phyloP scores from a whole-genome alignment of 306 rosid species.

The Corylus avellana region DNA sequence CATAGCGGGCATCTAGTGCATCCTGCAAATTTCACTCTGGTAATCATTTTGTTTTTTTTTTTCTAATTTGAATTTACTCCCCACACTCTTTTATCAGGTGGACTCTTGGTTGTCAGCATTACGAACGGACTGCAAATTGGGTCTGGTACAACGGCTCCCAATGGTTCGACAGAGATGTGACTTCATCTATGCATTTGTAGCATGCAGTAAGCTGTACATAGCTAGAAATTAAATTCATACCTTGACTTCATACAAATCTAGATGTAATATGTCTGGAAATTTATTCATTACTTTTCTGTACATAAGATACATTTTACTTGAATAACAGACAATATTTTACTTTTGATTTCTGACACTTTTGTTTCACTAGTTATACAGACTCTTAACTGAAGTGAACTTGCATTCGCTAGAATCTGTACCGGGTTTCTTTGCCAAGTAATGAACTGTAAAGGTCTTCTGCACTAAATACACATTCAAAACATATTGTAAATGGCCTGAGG shows the following conservation, averaged over 20 bases:
- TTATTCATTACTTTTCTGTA: constrained; percentile 24
- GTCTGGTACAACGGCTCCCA: constrained; percentile 35
- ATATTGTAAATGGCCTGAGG: background rate
- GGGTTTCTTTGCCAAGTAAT: background rate
- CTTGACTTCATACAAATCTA: constrained; percentile 23
- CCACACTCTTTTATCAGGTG: constrained; percentile 49
- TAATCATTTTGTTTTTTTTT: background rate
- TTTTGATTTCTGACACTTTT: constrained; percentile 22
- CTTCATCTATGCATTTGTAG: constrained; percentile 16
- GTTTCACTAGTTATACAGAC: background rate
- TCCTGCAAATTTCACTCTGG: background rate
- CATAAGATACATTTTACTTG: constrained; percentile 23
- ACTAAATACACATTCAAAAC: background rate
- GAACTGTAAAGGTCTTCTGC: background rate
- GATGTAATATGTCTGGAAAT: constrained; percentile 5
- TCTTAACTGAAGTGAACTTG: background rate
- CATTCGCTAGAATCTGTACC: background rate
- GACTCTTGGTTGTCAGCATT: constrained; percentile 74
- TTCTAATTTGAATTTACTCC: background rate
- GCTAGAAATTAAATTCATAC: constrained; percentile 25
- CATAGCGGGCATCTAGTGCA: background rate
- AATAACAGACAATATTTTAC: constrained; percentile 4
- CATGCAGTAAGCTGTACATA: constrained; percentile 27
- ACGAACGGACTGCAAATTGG: constrained; percentile 52
- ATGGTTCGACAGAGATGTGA: constrained; percentile 28